Percentiles rank a stretch among this genome's conserved stretches.
Conservation (phyloP, 179 eudicot species). For the Silene coronaria region DNA sequence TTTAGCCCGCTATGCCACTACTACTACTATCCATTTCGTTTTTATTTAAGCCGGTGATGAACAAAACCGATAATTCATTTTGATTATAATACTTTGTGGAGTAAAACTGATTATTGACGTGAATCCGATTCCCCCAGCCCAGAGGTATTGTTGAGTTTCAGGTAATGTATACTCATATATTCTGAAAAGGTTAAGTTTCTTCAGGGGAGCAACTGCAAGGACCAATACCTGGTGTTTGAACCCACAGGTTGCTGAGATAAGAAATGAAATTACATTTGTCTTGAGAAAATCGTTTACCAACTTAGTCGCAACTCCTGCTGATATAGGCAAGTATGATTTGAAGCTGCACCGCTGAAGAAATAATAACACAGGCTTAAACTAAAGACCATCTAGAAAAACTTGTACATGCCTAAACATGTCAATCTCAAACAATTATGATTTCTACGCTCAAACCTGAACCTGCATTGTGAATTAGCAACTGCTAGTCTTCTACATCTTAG, state of each 20-base stretch:
- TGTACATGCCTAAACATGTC: conserved; percentile 7
- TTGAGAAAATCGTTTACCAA: neutral
- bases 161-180: too few relatives aligned
- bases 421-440: conserved; percentile 10
- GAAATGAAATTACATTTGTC: neutral
- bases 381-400: neutral
- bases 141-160: too few relatives aligned
- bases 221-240: neutral
- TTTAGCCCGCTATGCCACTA: too few relatives aligned
- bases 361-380: neutral
- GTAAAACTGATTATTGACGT: too few relatives aligned
- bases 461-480: conserved; percentile 16
- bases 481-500: conserved; percentile 25
- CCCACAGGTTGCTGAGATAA: neutral
- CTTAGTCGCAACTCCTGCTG: neutral
- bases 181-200: too few relatives aligned
- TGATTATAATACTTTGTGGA: too few relatives aligned
- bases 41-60: too few relatives aligned
- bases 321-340: neutral
- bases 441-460: conserved; percentile 12
- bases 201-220: too few relatives aligned
- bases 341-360: neutral
- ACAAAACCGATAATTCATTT: too few relatives aligned
- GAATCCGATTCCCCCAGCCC: too few relatives aligned
- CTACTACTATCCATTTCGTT: too few relatives aligned